Evolutionary conservation across 2,329 filamentous ascomycete species (phyloP).

Genomic region (Fusarium sp.): DNA sequence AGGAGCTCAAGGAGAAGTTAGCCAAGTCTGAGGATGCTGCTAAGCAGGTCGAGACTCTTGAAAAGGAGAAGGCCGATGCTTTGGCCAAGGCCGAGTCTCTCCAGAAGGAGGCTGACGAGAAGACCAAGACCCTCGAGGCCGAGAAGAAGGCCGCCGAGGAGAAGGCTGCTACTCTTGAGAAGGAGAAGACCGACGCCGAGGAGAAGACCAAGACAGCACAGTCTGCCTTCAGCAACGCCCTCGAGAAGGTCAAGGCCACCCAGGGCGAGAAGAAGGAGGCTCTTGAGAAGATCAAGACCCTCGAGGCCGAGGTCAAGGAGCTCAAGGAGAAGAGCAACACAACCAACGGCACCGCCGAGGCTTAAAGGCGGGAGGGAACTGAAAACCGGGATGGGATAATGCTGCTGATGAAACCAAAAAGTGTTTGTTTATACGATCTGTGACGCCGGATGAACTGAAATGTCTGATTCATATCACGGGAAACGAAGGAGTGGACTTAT

Average conservation of each 20-base stretch:
- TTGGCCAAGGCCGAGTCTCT: slow-evolving; percentile 11
- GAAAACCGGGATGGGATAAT: slow-evolving; percentile 15
- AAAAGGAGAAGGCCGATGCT: slow-evolving; percentile 31
- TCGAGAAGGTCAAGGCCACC: slow-evolving; percentile 19
- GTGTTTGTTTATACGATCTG: slow-evolving; percentile 36
- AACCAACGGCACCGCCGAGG: slow-evolving; percentile 33
- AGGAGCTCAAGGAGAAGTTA: slow-evolving; percentile 36
- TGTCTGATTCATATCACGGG: slow-evolving; percentile 44
- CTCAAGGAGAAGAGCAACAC: slow-evolving; percentile 32
- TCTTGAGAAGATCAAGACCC: slow-evolving; percentile 28
- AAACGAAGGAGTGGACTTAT: slow-evolving; percentile 46
- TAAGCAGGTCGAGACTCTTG: slow-evolving; percentile 19
- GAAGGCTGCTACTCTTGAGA: slow-evolving; percentile 4
- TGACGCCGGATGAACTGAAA: slow-evolving; percentile 41
- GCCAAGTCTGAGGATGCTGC: slow-evolving; percentile 24
- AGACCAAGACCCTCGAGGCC: slow-evolving; percentile 11
- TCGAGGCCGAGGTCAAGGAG: slow-evolving; percentile 36
- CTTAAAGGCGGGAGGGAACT: slow-evolving; percentile 4
- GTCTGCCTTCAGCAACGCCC: slow-evolving; percentile 20
- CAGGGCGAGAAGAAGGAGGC: slow-evolving; percentile 33
- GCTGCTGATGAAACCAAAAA: slow-evolving; percentile 34
- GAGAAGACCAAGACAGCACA: slow-evolving; percentile 31
- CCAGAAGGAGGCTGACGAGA: slow-evolving; percentile 13
- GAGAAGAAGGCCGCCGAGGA: slow-evolving; percentile 13
- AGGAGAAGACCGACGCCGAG: slow-evolving; percentile 26